Evolutionary conservation across 2,329 filamentous ascomycete species (phyloP), one percentile per base, ranked within the genome.

Genomic region (Lecanoromycetidae sp.): DNA sequence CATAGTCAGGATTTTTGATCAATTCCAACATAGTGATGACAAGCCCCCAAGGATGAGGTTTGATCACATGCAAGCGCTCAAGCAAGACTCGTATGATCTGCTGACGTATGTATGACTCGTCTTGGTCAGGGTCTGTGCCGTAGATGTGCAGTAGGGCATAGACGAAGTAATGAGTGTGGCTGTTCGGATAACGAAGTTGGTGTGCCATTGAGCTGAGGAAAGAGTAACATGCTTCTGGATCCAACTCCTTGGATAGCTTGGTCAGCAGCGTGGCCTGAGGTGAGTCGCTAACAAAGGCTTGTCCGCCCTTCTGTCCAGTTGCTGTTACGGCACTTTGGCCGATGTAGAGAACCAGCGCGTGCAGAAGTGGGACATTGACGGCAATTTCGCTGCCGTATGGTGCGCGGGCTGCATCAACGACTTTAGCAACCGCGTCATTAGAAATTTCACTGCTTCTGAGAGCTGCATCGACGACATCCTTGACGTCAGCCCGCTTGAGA

Each of bases 41-140:
- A 35, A 98, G 70, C 10, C 93, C 93, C 90, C 90, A 96, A 15
- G 93, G 90, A 62, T 96, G 90, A 44, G 90, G 90, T 68, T 88
- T 87, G 63, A 86, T 87, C 19, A 87, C 84, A 50, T 93, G 77
- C 38, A 95, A 71, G 40, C 91, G 79, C 71, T 98, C 91, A 30
- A 95, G 72, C 37, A 98, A 70, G 20, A 95, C 80, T 38, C 90
- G 79, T 44, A 87, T 86, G 49, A 98, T 90, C 62, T 93, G 86
- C 67, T 96, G 84, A 29, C 90, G 84, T 39, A 95, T 80, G 53
- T 87, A 83, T 1, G 74, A 75, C 57, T 90, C 85, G 59, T 91
- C 84, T 13, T 83, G 79, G 56, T 82, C 61, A 66, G 74, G 67
- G 38, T 91, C 84, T 53, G 78, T 77, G 17, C 80, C 85, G 63